Evolutionary conservation across 192 early-diverging fungal genomes (phyloP), one percentile per base, ranked within the genome.

Genomic region (Gryganskiella cystojenkinii): DNA sequence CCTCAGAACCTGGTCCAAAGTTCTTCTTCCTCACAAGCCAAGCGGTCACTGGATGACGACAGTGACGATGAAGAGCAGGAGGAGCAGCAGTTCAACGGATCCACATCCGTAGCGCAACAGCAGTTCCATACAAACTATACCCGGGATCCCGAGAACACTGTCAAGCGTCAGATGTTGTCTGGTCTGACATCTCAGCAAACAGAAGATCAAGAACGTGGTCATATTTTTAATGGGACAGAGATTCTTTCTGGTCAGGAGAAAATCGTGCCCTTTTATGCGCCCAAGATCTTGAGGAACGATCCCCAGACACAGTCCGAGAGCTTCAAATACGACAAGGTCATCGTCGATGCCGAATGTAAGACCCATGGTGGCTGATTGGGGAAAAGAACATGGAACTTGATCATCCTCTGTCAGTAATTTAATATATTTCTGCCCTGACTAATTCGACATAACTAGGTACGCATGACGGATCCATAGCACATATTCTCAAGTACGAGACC

Each of bases 401-500:
- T 28, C 25, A 28, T 0, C 51, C 0, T 0, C 14, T 17, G 46
- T n/a, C 19, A 47, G 46, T 17, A 47, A 6, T 3, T 20, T 20
- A 20, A 30, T 35, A 31, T 43, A 30, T 14, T 44, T 58, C 40
- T 44, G 1, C n/a, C 2, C 13, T 47, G 4, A 13, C 28, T 33
- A 4, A 45, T 50, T 47, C 17, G 34, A 45, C 40, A 52, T 51
- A 2, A 15, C 1, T 55, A 79, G 91, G 84, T 20, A 98, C 97
- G 7, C 96, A 98, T 74, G 97, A 99, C 76, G 97, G 96, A 22
- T 97, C 95, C 0, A 86, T 93, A 30, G 83, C 75, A 4, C 93
- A 95, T 82, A 83, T 95, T 43, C 73, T 86, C 3, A 95, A 90
- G 84, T 95, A 95, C 80, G 84, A 89, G 60, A 78, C 80, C 14